A percentile compares a stretch with the other conserved stretches of the same genome.
These are phyloP conservation scores for Saccharomyces hybrid DNA, from an alignment of 1,139 yeast genomes.

Conservation along the genomic window DNA sequence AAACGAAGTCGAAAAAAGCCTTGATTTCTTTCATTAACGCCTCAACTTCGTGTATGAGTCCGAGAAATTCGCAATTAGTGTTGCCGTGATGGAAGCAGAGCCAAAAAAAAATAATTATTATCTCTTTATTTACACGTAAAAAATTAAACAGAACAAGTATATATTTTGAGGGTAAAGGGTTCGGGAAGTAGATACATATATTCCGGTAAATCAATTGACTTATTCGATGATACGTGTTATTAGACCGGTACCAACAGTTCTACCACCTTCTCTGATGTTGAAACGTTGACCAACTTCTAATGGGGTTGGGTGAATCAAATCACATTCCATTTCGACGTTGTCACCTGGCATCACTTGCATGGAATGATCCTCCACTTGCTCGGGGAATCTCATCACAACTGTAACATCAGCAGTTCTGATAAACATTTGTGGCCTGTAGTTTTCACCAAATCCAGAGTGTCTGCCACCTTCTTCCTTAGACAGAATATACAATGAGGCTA, in stretches of 20 bases:
- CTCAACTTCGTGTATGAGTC: too few relatives aligned
- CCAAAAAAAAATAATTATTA: background rate
- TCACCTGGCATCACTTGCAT: slow-evolving; percentile 97
- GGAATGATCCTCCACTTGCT: slow-evolving; percentile 77
- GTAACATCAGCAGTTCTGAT: slow-evolving; percentile 96
- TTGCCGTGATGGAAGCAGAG: background rate
- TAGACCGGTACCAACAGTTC: slow-evolving; percentile 98
- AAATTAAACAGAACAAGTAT: background rate
- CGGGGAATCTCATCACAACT: slow-evolving; percentile 86
- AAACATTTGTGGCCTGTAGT: slow-evolving; percentile 97
- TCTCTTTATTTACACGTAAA: slow-evolving; percentile 2
- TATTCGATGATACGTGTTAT: slow-evolving; percentile 82
- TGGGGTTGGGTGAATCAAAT: slow-evolving; percentile 86
- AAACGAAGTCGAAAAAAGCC: background rate
- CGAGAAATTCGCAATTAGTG: too few relatives aligned
- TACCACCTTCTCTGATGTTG: slow-evolving; percentile 99
- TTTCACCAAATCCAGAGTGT: slow-evolving; percentile 93
- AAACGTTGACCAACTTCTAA: slow-evolving; percentile 95
- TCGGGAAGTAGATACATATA: background rate
- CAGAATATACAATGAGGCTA: slow-evolving; percentile 87
- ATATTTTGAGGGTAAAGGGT: background rate
- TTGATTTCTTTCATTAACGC: background rate
- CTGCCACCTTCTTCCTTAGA: slow-evolving; percentile 99
- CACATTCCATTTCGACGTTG: slow-evolving; percentile 93
- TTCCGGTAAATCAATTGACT: slow-evolving; percentile 1